Evolutionary conservation across 148 eudicot species (phyloP), one percentile per base, ranked within the genome.

Genomic region (Vaccinium macrocarpon): DNA sequence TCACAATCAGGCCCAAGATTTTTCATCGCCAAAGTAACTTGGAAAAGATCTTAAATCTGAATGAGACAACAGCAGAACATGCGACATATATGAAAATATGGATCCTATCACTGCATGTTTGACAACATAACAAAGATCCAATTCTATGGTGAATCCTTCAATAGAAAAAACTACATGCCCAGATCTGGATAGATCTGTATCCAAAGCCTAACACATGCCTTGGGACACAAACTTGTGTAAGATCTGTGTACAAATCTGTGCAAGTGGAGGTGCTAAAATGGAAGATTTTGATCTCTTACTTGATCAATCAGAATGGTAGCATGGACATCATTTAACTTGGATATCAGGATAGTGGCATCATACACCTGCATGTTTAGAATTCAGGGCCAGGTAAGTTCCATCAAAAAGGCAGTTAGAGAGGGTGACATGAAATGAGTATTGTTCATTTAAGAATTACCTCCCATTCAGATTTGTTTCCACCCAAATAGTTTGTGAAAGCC

Each of bases 271-370:
- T 4, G 38, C 38, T 68, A 29, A 68, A 29, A 68, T 68, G 73
- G 73, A 16, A 78, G 38, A 74, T 50, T 38, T 8, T 11, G 42
- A 78, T 77, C 46, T 21, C 85, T 61, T 87, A 96, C 99, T 94
- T 97, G 99, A 92, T 97, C 99, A 87, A 97, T 97, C 51, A 97
- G 91, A 85, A 97, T 93, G 83, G 97, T 88, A 4, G 97, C 94
- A 76, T 89, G 82, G 81, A 95, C 86, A 86, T 93, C 89, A 80
- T 91, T 92, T 84, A 82, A 90, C 86, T 93, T 97, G 49, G 92
- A 86, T 84, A 97, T 84, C 90, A 97, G 92, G 84, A 88, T 88
- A 84, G 95, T 91, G 64, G 99, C 99, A 91, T 97, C 99, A 87
- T 97, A 93, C 82, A 90, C 98, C 99, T 97, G 94, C 90, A 89